Base-by-base conservation (phyloP, 768 basidiomycete species). In the Amanita rimosa region DNA sequence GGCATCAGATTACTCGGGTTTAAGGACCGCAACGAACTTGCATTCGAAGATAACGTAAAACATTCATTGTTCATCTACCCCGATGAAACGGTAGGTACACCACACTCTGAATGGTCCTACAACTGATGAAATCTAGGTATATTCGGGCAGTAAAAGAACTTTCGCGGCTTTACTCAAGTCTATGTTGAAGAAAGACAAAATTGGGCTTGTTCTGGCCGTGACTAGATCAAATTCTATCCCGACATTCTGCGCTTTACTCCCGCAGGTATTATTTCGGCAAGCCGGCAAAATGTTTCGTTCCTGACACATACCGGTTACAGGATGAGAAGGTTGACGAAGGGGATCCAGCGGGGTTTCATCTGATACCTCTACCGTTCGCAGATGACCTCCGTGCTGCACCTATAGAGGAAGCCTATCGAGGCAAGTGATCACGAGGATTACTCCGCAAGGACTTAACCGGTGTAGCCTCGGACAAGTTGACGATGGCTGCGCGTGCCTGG, bases 1-100 rank as follows among this genome's bases (percentile, higher is more conserved):
- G 91, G 83, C 9, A 77, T 99, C 60, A 92, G 85, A 62, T 79
- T 99, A 4, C 79, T 99, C 22, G 96, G 96, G 4, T 98, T 97
- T 71, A 92, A 93, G 60, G 72, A 83, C 46, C 74, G 73, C 10
- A 64, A 63, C 4, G 74, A 84, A 54, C 72, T 98, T 1, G 65
- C 67, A 1, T 86, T 94, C 55, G 86, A 93, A 60, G 90, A 97
- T 60, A 95, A 94, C 55, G 64, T 96, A 58, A 95, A 91, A 58
- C 93, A 97, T 64, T 83, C 93, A 0, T 64, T 79, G 40, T 98
- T 98, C 62, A 77, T 98, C 48, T 89, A 91, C 61, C 96, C 96
- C 0, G 83, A 94, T 57, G 96, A 99, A 62, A 67, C 78, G 66
- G 95, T 91, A 53, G 48, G 74, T 62, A 24, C 33, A 14, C 27